Evolutionary conservation across 495 filamentous ascomycete species (phyloP).

Genomic region (Parmelia sp.): DNA sequence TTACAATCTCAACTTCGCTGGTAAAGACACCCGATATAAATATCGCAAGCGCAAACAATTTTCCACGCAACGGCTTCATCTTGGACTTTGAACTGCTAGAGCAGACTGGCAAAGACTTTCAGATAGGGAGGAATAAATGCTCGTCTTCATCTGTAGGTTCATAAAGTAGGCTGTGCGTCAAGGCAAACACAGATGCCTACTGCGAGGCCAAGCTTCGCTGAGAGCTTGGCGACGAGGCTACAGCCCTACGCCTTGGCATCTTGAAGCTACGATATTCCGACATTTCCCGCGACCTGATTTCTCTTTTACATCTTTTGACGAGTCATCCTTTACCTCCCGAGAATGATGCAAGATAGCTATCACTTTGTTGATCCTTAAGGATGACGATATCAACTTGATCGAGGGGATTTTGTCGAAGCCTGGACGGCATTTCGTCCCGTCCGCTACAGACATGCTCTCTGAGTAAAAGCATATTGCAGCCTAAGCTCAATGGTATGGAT

Average conservation of each 20-base stretch:
- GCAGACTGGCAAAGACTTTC: not conserved
- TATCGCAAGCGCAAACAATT: slow-evolving; percentile 39
- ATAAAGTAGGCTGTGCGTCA: not conserved
- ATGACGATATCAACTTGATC: not conserved
- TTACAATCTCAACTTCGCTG: slow-evolving; percentile 58
- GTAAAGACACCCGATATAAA: slow-evolving; percentile 50
- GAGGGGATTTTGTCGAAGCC: not conserved
- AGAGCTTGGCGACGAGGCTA: not conserved
- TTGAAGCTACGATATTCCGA: not conserved
- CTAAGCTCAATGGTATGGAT: too few relatives aligned
- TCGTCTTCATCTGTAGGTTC: not conserved
- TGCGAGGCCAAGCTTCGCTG: not conserved
- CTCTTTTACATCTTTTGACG: too few relatives aligned
- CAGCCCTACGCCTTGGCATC: not conserved
- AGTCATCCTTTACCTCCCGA: too few relatives aligned
- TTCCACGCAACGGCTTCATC: slow-evolving; percentile 11
- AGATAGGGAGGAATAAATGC: not conserved
- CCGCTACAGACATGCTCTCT: not conserved
- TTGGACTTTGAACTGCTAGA: not conserved
- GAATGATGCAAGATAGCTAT: too few relatives aligned
- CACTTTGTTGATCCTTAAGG: too few relatives aligned
- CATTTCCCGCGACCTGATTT: too few relatives aligned
- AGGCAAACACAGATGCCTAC: not conserved
- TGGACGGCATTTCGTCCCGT: not conserved
- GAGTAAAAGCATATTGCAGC: not conserved